Evolutionary conservation across 331 rosid species (phyloP), one percentile per base, ranked within the genome.

Genomic region (Quercus phellos): DNA sequence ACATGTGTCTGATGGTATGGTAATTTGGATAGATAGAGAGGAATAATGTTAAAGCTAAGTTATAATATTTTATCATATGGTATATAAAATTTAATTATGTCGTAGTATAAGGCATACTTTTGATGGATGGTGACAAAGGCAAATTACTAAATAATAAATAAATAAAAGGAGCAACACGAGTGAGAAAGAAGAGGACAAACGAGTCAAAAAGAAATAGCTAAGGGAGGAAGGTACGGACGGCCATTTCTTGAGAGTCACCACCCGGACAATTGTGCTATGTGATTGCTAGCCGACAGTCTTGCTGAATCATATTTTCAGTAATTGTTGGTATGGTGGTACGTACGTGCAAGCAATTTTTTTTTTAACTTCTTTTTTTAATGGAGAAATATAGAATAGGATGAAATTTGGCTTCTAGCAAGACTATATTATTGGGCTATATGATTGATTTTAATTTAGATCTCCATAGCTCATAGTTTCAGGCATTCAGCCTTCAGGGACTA

Each of bases 1-100:
- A 11, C 7, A 13, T 1, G n/a, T 84, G 81, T 84, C 87, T 66
- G 77, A 56, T 32, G 76, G 86, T 63, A 55, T 74, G 73, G n/a
- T 38, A 58, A 21, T 42, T 56, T 68, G 74, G 80, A 79, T 63
- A 55, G 78, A 83, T 63, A 55, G 77, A 76, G 42, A 32, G 77
- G 79, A 76, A 80, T 80, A 84, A 73, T 68, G 76, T 79, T 79
- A 1, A 76, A 58, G 74, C 70, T 55, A 68, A 61, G 69, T 19
- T 69, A 27, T 0, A 51, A 16, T 19, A 21, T 71, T 34, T 32
- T 56, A 21, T 78, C 53, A n/a, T 12, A 22, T 55, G 55, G 38
- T 27, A 55, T 55, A 35, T 26, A 8, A 27, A 17, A 24, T 68
- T 24, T 13, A 22, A 1, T 22, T 63, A 68, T 50, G 38, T 73